Percentiles rank a stretch among this genome's conserved stretches.
These are phyloP conservation scores for Zopfochytrium polystomum DNA, from an alignment of 371 early-diverging fungal genomes.

Conservation along the genomic window DNA sequence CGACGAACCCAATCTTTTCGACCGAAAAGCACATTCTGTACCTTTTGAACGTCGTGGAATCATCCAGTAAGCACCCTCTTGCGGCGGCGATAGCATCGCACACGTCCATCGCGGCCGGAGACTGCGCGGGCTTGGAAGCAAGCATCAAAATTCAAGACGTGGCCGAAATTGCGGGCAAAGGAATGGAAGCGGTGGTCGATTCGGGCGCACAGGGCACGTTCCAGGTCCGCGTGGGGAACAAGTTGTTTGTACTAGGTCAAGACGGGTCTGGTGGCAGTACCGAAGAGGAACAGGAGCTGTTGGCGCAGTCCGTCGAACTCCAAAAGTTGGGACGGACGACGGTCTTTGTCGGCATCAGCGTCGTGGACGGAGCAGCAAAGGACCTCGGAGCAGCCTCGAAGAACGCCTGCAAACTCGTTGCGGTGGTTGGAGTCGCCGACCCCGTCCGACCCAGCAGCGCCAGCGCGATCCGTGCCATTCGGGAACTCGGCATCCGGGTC, in stretches of 20 bases:
- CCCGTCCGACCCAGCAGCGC: constrained; percentile 72
- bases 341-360: constrained; percentile 56
- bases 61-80: constrained; percentile 79
- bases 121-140: constrained; percentile 11
- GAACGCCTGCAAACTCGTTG: constrained; percentile 61
- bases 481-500: constrained; percentile 67
- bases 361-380: too few species aligned
- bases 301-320: constrained; percentile 41
- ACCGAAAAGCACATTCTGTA: constrained; percentile 48
- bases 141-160: constrained; percentile 48
- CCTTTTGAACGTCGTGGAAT: constrained; percentile 68
- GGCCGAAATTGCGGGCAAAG: constrained; percentile 65
- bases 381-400: constrained; percentile 47
- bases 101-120: constrained; percentile 41
- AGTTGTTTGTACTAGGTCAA: constrained; percentile 58
- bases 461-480: constrained; percentile 64
- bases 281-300: neutral
- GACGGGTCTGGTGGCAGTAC: constrained; percentile 34
- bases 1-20: constrained; percentile 6
- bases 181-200: constrained; percentile 45
- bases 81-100: constrained; percentile 72
- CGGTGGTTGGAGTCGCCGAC: constrained; percentile 80
- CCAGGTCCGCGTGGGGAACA: constrained; percentile 17
- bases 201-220: constrained; percentile 8
- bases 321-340: constrained; percentile 61